A percentile compares a stretch with the other conserved stretches of the same genome.
Conservation (phyloP, 2,329 filamentous ascomycete genomes). For the Cercospora zeae-maydis region DNA sequence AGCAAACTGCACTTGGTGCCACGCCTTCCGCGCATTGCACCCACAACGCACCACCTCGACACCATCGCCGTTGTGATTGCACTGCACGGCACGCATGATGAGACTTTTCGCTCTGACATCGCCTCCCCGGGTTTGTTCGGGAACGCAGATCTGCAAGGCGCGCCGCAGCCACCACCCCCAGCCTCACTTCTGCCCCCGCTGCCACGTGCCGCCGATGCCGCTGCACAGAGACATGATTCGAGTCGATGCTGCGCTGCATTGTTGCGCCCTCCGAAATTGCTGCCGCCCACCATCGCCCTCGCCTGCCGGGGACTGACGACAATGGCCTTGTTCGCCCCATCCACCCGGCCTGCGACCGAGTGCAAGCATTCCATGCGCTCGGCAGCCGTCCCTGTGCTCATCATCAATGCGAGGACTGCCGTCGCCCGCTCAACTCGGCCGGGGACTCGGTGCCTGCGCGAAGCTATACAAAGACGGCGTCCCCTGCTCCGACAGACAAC, state of each 20-base stretch:
- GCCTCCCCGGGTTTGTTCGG: neutral
- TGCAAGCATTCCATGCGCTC: neutral
- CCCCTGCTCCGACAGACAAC: neutral
- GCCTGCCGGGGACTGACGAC: neutral
- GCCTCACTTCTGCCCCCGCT: neutral
- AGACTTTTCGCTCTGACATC: neutral
- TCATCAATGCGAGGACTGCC: neutral
- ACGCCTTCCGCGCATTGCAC: neutral
- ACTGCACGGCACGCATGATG: neutral
- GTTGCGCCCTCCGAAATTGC: neutral
- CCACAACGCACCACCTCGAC: neutral
- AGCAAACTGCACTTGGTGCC: too few species aligned
- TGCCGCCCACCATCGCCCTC: neutral
- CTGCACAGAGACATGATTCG: neutral
- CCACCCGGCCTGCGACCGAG: neutral
- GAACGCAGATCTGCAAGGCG: neutral
- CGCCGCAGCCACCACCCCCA: neutral
- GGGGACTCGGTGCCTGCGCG: neutral
- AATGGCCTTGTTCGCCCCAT: neutral
- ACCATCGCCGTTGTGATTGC: neutral
- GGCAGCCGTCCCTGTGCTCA: neutral
- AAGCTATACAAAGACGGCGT: neutral
- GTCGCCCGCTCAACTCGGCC: neutral
- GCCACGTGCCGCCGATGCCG: neutral
- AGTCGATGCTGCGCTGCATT: neutral